Evolutionary conservation across 305 asterid species (phyloP).

Genomic region (Solanum aculeatissimum): DNA sequence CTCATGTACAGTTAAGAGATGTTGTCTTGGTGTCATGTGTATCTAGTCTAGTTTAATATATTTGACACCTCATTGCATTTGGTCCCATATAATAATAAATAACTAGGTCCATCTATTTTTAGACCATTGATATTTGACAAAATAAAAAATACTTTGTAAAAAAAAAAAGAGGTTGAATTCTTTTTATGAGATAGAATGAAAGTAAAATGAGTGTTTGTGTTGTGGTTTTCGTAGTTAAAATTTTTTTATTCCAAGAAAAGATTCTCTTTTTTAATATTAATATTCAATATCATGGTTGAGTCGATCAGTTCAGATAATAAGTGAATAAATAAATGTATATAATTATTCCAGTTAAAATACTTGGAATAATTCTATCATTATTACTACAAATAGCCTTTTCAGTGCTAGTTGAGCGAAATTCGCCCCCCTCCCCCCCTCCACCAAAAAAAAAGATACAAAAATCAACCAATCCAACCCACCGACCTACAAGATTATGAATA

Average conservation of each 20-base stretch:
- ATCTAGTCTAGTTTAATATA: not conserved
- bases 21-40: constrained; percentile 2
- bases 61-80: not conserved
- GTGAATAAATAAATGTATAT: not conserved
- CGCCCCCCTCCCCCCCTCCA: too few relatives aligned
- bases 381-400: not conserved
- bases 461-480: too few relatives aligned
- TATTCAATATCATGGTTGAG: not conserved
- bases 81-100: not conserved
- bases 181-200: not conserved
- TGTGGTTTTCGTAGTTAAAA: not conserved
- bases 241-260: not conserved
- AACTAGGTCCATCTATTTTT: not conserved
- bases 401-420: not conserved
- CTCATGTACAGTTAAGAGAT: constrained; percentile 9
- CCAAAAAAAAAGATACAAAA: too few relatives aligned
- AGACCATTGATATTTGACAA: not conserved
- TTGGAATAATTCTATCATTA: not conserved
- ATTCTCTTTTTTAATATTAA: fast-evolving
- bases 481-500: too few relatives aligned
- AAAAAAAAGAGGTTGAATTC: fast-evolving
- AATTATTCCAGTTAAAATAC: not conserved
- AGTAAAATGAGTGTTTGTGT: not conserved
- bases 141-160: not conserved
- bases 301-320: fast-evolving